These are phyloP conservation scores for Tricholoma flavovirens DNA, from an alignment of 768 basidiomycete species.

Conservation along the genomic window DNA sequence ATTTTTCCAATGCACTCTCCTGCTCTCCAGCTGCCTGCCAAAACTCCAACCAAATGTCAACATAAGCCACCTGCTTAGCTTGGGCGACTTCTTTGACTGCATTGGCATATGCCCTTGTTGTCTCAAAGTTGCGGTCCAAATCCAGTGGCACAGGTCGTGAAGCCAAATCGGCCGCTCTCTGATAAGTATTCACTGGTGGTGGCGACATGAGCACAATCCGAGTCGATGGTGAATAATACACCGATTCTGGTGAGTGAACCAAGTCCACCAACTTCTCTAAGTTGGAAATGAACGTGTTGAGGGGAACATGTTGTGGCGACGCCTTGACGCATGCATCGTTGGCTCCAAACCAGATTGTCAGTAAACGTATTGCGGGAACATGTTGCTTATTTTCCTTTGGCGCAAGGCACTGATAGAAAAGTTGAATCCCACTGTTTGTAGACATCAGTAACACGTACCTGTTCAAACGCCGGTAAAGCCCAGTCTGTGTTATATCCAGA, in stretches of 20 bases:
- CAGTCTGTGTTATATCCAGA: conserved; percentile 86
- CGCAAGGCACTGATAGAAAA: conserved; percentile 46
- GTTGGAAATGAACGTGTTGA: conserved; percentile 59
- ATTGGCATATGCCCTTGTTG: conserved; percentile 64
- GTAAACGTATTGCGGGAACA: conserved; percentile 59
- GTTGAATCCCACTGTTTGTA: neutral
- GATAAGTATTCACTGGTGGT: conserved; percentile 70
- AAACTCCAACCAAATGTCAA: conserved; percentile 72
- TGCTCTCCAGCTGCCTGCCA: conserved; percentile 67
- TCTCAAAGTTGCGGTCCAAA: conserved; percentile 57
- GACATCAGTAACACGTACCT: conserved; percentile 36
- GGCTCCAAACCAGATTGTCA: conserved; percentile 86
- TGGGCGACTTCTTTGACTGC: conserved; percentile 58
- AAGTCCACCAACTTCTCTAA: conserved; percentile 55
- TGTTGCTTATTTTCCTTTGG: conserved; percentile 39
- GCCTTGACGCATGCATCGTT: conserved; percentile 76
- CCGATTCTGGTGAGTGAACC: conserved; percentile 56
- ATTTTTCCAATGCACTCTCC: conserved; percentile 45
- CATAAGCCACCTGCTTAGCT: conserved; percentile 50
- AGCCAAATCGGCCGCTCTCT: conserved; percentile 46
- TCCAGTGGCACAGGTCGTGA: conserved; percentile 43
- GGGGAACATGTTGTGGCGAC: conserved; percentile 71
- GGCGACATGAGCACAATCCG: conserved; percentile 78
- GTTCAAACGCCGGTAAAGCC: conserved; percentile 74
- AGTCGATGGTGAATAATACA: conserved; percentile 65